Evolutionary conservation across 768 basidiomycete genomes (phyloP).

Genomic region (Tylopilus sp.): DNA sequence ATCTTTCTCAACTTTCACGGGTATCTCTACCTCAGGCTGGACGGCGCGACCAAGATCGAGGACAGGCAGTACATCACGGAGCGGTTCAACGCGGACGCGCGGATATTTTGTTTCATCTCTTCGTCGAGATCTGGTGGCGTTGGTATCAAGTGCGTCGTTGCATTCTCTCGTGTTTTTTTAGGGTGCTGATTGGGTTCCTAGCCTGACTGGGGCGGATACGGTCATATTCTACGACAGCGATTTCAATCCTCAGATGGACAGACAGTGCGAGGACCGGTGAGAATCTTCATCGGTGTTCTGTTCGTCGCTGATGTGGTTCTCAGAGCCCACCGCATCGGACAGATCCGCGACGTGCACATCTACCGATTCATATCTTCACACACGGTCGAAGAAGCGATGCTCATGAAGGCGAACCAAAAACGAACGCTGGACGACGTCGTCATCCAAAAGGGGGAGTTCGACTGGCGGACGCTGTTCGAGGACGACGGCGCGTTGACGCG

Average conservation of each 20-base stretch:
- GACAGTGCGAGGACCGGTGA: slow-evolving; percentile 91
- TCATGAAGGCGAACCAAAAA: slow-evolving; percentile 98
- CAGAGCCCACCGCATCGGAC: slow-evolving; percentile 97
- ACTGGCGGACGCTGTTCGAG: slow-evolving; percentile 83
- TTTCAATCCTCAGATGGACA: slow-evolving; percentile 97
- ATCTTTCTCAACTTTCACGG: slow-evolving; percentile 91
- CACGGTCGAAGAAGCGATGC: slow-evolving; percentile 95
- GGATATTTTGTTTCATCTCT: slow-evolving; percentile 87
- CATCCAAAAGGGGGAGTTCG: slow-evolving; percentile 92
- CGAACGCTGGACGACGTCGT: slow-evolving; percentile 86
- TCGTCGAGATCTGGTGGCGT: slow-evolving; percentile 80
- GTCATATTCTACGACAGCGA: slow-evolving; percentile 98
- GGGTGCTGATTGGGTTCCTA: slow-evolving; percentile 28
- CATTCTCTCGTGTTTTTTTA: slow-evolving; percentile 12
- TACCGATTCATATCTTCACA: slow-evolving; percentile 88
- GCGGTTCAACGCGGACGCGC: slow-evolving; percentile 73
- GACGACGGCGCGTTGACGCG: slow-evolving; percentile 61
- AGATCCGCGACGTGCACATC: slow-evolving; percentile 94
- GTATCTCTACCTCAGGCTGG: slow-evolving; percentile 89
- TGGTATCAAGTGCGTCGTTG: slow-evolving; percentile 79
- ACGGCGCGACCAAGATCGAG: slow-evolving; percentile 94
- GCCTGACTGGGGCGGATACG: slow-evolving; percentile 86
- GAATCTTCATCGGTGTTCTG: slow-evolving; percentile 22
- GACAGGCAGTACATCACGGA: slow-evolving; percentile 91
- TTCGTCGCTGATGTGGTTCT: neutral